Percentiles rank a stretch among this genome's conserved stretches.
Conservation (phyloP, 768 basidiomycete genomes). For the Clathrus columnatus region DNA sequence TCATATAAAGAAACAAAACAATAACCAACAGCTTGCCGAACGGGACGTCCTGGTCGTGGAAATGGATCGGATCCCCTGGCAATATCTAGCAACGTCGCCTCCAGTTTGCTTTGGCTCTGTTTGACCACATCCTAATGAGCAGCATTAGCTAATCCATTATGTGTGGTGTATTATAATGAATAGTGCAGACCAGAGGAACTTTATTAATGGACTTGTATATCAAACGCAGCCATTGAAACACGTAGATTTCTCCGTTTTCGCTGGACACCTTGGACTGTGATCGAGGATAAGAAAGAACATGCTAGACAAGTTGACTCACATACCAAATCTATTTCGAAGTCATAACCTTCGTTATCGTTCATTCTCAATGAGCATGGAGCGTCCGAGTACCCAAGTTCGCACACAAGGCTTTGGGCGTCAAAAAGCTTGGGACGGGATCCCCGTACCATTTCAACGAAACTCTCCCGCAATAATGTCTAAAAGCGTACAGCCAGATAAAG, state of each 20-base stretch:
- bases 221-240: conserved; percentile 75
- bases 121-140: conserved; percentile 59
- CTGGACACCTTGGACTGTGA: conserved; percentile 54
- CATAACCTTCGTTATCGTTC: not conserved
- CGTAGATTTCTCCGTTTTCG: conserved; percentile 73
- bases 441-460: not conserved
- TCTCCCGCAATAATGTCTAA: conserved; percentile 10
- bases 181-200: conserved; percentile 41
- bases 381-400: no score
- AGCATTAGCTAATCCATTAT: conserved; percentile 6
- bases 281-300: not conserved
- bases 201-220: conserved; percentile 50
- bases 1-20: conserved; percentile 68
- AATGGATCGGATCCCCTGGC: conserved; percentile 54
- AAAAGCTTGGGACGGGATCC: not conserved
- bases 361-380: no score
- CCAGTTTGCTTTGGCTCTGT: conserved; percentile 49
- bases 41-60: conserved; percentile 81
- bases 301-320: not conserved
- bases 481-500: conserved; percentile 9
- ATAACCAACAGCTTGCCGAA: conserved; percentile 70
- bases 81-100: conserved; percentile 57
- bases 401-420: conserved; percentile 7
- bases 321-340: conserved; percentile 9
- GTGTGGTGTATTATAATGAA: not conserved